Conservation (phyloP, 1,139 yeast species). For the Wickerhamomyces sp. region DNA sequence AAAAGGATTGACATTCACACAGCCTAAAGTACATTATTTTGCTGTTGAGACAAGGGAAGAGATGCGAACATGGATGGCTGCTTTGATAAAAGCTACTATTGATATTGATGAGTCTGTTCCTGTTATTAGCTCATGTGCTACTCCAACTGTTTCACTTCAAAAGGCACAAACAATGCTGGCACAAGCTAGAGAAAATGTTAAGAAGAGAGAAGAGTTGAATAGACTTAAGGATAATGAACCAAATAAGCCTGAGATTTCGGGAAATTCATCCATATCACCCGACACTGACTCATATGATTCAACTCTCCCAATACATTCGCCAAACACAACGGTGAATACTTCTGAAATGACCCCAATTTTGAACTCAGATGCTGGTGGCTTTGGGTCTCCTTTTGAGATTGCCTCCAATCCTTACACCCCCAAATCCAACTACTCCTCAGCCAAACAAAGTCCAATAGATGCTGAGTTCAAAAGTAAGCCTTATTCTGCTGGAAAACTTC, state of each 20-base stretch:
- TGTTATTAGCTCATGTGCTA: constrained; percentile 87
- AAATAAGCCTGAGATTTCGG: constrained; percentile 15
- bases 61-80: constrained; percentile 94
- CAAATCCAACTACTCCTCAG: constrained; percentile 22
- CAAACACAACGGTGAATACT: constrained; percentile 23
- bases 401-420: constrained; percentile 55
- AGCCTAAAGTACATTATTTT: constrained; percentile 91
- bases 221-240: constrained; percentile 13
- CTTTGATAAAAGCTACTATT: constrained; percentile 91
- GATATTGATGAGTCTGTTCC: constrained; percentile 93
- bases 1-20: constrained; percentile 93
- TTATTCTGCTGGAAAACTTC: constrained; percentile 15
- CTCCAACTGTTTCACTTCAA: constrained; percentile 85
- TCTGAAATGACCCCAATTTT: constrained; percentile 19
- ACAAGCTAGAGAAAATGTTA: constrained; percentile 72
- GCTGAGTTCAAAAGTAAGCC: constrained; percentile 20
- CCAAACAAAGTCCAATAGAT: constrained; percentile 16
- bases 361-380: constrained; percentile 32
- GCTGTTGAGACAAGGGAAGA: constrained; percentile 91
- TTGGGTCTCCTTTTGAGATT: constrained; percentile 55
- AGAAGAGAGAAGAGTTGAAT: constrained; percentile 52
- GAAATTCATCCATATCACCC: constrained; percentile 21
- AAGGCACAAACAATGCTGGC: constrained; percentile 85
- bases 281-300: constrained; percentile 25
- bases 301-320: constrained; percentile 18